Evolutionary conservation across 768 basidiomycete species (phyloP).

Genomic region (Russula sp.): DNA sequence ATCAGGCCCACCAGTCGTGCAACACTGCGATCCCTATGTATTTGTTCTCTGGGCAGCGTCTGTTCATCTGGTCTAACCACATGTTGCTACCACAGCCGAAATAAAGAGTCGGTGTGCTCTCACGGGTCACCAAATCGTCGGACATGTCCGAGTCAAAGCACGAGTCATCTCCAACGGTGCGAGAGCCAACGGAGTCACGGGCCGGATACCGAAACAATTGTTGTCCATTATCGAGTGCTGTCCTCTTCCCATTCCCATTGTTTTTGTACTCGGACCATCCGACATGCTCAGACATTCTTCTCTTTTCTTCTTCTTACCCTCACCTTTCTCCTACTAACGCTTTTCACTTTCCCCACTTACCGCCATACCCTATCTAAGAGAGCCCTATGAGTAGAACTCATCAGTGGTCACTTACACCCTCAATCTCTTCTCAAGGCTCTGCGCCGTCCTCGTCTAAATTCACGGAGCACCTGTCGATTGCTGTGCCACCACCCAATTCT

Average conservation of each 20-base stretch:
- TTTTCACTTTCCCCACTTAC: background rate
- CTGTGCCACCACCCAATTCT: conserved; percentile 29
- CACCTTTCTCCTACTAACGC: background rate
- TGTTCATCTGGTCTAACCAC: conserved; percentile 27
- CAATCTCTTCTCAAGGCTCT: conserved; percentile 8
- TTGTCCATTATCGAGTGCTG: background rate
- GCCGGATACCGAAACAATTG: background rate
- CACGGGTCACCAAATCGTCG: background rate
- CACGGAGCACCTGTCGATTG: conserved; percentile 26
- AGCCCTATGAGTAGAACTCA: conserved; percentile 22
- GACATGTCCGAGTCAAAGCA: background rate
- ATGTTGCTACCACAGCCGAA: conserved; percentile 27
- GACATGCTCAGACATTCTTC: background rate
- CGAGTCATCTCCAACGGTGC: background rate
- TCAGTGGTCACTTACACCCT: background rate
- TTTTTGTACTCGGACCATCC: background rate
- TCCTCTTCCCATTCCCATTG: background rate
- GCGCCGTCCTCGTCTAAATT: conserved; percentile 8
- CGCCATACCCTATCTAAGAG: background rate
- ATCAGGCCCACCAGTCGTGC: conserved; percentile 14
- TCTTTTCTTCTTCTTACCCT: background rate
- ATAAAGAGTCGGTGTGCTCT: background rate
- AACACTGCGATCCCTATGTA: conserved; percentile 16
- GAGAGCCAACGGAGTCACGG: background rate
- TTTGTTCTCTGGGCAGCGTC: conserved; percentile 23